Conservation (phyloP, 2,329 filamentous ascomycete genomes). For the Ophiostoma triangulosporum region DNA sequence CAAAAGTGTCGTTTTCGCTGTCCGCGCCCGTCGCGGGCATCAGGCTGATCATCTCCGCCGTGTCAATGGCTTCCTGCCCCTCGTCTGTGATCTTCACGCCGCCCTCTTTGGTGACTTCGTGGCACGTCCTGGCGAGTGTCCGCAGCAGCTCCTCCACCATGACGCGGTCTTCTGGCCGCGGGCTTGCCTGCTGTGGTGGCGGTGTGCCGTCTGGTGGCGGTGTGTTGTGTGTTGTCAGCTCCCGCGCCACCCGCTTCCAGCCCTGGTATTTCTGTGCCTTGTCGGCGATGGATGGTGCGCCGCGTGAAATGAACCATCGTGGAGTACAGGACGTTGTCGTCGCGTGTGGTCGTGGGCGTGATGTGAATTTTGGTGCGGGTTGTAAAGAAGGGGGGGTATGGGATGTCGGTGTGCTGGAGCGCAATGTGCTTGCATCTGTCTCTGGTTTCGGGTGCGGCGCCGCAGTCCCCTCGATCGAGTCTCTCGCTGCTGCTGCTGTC, state of each 20-base stretch:
- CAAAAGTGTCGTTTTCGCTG: neutral
- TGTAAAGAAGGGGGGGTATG: neutral
- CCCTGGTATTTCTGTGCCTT: neutral
- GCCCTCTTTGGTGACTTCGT: conserved; percentile 26
- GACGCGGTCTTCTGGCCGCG: neutral
- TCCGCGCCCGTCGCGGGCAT: neutral
- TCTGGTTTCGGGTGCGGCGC: neutral
- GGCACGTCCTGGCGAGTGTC: neutral
- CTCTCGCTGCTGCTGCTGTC: neutral
- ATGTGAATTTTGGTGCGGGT: neutral
- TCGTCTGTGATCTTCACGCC: neutral
- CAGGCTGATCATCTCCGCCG: neutral
- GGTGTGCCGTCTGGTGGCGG: neutral
- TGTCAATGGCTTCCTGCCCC: neutral
- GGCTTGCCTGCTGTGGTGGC: neutral
- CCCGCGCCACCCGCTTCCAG: neutral
- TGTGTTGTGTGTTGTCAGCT: neutral
- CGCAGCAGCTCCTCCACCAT: neutral
- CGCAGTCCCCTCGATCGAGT: neutral
- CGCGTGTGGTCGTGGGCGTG: neutral
- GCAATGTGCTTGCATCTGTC: neutral
- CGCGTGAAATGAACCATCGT: neutral
- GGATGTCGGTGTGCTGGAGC: neutral
- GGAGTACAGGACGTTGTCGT: neutral
- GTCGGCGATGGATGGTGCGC: neutral